A percentile compares a stretch with the other conserved stretches of the same genome.
These are phyloP conservation scores for Kalanchoe fedtschenkoi DNA, from an alignment of 164 flowering plant species.

Conservation along the genomic window DNA sequence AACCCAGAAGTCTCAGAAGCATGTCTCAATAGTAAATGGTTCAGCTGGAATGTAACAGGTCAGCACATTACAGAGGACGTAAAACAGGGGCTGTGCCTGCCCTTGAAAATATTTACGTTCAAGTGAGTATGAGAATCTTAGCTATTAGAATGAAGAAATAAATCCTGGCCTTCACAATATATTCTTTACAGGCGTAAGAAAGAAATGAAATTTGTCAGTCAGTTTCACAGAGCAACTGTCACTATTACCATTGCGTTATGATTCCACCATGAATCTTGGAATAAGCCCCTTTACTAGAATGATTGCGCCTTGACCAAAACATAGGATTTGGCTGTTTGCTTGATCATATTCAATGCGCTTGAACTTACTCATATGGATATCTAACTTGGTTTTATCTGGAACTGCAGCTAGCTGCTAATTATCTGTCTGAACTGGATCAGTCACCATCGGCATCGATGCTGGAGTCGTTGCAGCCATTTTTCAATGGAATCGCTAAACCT, in stretches of 20 bases:
- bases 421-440: slow-evolving; percentile 79
- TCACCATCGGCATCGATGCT: slow-evolving; percentile 52
- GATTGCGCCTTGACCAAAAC: neutral
- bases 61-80: no score
- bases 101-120: neutral
- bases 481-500: slow-evolving; percentile 65
- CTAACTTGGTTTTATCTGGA: slow-evolving; percentile 8
- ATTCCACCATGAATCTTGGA: neutral
- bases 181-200: neutral
- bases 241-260: neutral
- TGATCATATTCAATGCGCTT: neutral
- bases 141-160: neutral
- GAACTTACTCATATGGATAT: neutral
- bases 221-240: neutral
- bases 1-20: no score
- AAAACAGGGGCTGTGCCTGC: no score
- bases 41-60: no score
- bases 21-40: no score
- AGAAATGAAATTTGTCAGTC: neutral
- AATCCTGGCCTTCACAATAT: neutral
- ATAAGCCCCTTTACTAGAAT: neutral
- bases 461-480: slow-evolving; percentile 70
- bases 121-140: neutral
- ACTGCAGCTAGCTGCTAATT: slow-evolving; percentile 66
- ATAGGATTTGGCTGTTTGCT: neutral